Evolutionary conservation across 768 basidiomycete genomes (phyloP).

Genomic region (Neoboletus magnificus): DNA sequence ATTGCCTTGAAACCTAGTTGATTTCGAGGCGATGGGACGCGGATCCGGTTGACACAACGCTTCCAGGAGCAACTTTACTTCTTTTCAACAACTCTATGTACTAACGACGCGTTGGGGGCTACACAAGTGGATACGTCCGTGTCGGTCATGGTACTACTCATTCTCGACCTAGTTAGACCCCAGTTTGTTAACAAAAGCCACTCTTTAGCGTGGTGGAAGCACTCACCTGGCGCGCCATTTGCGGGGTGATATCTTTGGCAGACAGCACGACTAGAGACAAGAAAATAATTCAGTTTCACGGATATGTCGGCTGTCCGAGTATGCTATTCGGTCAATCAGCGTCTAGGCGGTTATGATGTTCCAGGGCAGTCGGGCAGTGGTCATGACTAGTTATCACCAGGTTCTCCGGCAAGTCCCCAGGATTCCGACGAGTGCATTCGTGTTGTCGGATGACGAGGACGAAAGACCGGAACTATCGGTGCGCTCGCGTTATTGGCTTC

Average conservation of each 20-base stretch:
- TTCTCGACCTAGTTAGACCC: too few species aligned
- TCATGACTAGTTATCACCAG: too few species aligned
- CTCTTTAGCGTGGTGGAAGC: constrained; percentile 50
- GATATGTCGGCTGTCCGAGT: constrained; percentile 77
- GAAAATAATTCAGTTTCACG: constrained; percentile 32
- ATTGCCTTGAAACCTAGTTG: constrained; percentile 63
- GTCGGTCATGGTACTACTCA: background rate
- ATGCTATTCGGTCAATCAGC: constrained; percentile 74
- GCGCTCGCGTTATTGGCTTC: constrained; percentile 18
- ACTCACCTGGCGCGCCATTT: constrained; percentile 69
- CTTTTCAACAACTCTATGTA: constrained; percentile 86
- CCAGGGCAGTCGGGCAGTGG: too few species aligned
- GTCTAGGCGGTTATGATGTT: too few species aligned
- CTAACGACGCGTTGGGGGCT: constrained; percentile 78
- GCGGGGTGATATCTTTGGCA: constrained; percentile 81
- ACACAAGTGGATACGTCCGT: constrained; percentile 75
- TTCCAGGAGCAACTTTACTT: constrained; percentile 67
- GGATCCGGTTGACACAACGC: constrained; percentile 85
- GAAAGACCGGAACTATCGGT: constrained; percentile 78
- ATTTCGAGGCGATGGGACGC: constrained; percentile 37
- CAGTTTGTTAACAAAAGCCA: too few species aligned
- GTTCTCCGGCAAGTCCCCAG: constrained; percentile 26
- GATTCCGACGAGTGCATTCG: constrained; percentile 40
- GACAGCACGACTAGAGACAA: constrained; percentile 50
- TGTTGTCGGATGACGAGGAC: constrained; percentile 83